Percentiles rank a stretch among this genome's conserved stretches.
phyloP scores from a whole-genome alignment of 768 basidiomycete species.

The Amanita thiersii region DNA sequence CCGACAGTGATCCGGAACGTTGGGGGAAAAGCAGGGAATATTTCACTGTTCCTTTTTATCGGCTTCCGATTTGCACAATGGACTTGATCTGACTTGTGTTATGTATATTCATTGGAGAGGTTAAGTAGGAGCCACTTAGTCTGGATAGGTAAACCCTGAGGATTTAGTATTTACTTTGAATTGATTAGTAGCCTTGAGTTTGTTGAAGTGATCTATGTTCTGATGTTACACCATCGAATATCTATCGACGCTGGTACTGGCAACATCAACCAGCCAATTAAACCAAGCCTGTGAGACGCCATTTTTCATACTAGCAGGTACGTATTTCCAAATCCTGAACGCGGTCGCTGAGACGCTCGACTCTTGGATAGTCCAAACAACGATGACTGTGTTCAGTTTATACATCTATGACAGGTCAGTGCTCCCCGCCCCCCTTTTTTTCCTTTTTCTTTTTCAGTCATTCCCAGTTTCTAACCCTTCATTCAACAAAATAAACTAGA shows the following conservation, averaged over 20 bases:
- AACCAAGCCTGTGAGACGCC: no score
- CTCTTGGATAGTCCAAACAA: no score
- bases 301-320: no score
- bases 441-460: neutral
- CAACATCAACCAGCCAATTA: no score
- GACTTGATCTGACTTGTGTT: constrained; percentile 11
- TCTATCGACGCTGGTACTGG: no score
- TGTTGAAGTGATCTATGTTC: neutral
- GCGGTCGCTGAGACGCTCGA: no score
- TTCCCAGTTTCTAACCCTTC: neutral
- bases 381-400: constrained; percentile 90
- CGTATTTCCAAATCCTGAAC: no score
- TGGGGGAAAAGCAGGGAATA: constrained; percentile 78
- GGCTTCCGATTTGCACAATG: constrained; percentile 46
- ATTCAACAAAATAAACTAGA: constrained; percentile 28
- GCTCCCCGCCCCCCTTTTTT: neutral
- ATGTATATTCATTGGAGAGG: no score
- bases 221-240: no score
- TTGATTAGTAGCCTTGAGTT: no score
- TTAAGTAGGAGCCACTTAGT: no score
- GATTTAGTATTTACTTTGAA: neutral
- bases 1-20: constrained; percentile 41
- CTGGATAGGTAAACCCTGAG: no score
- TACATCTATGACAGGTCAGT: constrained; percentile 91
- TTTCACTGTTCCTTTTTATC: constrained; percentile 70